Conservation (phyloP, 108 stramenopile genomes). For the Cyclotella cryptica region DNA sequence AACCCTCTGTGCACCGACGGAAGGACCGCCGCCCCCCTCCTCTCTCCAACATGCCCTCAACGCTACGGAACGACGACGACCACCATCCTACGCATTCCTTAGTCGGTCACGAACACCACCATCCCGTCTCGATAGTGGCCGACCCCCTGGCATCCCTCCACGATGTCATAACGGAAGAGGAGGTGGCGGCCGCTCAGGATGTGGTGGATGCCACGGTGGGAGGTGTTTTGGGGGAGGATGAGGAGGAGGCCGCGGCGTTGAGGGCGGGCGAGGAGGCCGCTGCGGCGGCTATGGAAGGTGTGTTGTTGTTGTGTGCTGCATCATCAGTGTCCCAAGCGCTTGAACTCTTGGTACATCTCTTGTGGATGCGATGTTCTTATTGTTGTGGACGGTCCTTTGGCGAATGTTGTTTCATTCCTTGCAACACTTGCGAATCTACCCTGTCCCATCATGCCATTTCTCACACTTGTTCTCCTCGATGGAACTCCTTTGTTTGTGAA, state of each 20-base stretch:
- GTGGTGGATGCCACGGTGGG: neutral
- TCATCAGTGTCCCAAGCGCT: too few species aligned
- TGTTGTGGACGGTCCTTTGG: too few species aligned
- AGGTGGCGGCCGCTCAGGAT: neutral
- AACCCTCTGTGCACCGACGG: neutral
- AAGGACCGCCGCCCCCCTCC: constrained; percentile 1
- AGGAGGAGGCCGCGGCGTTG: constrained; percentile 8
- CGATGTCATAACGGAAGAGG: neutral
- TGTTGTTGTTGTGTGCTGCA: neutral
- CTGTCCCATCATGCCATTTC: too few species aligned
- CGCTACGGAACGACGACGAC: neutral
- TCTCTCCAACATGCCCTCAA: neutral
- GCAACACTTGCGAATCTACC: too few species aligned
- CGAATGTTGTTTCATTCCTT: too few species aligned
- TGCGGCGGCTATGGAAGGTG: constrained; percentile 24
- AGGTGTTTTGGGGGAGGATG: constrained; percentile 26
- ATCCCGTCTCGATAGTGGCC: neutral
- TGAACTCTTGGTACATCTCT: neutral
- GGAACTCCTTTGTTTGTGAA: constrained; percentile 32
- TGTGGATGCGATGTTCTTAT: neutral
- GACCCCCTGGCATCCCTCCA: neutral
- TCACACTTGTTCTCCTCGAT: neutral
- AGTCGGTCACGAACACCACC: neutral
- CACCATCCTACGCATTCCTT: neutral
- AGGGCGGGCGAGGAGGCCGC: constrained; percentile 18